Conservation (phyloP, 352 stramenopile genomes). For the Phytophthora europaea region DNA sequence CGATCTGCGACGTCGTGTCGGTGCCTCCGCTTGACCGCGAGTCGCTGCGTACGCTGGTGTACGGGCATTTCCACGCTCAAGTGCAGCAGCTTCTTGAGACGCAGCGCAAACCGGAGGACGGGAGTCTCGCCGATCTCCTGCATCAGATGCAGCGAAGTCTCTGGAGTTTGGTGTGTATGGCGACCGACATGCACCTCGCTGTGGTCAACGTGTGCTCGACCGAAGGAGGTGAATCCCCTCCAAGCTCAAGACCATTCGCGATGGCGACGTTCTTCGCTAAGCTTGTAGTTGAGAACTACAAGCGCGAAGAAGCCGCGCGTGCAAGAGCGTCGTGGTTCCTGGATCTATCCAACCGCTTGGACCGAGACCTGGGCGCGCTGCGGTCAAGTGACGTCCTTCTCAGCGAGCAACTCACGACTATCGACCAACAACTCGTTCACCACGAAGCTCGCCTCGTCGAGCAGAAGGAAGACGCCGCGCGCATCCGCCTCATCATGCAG, state of each 20-base stretch:
- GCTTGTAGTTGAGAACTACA: conserved; percentile 26
- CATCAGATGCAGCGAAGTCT: conserved; percentile 47
- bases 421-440: conserved; percentile 39
- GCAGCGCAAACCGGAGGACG: not conserved
- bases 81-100: conserved; percentile 32
- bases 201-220: conserved; percentile 5
- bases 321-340: conserved; percentile 36
- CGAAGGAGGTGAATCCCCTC: conserved; percentile 3
- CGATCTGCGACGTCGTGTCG: conserved; percentile 41
- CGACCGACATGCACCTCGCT: conserved; percentile 44
- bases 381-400: conserved; percentile 34
- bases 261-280: conserved; percentile 38
- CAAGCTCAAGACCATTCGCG: conserved; percentile 16
- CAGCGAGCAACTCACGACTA: conserved; percentile 23
- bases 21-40: conserved; percentile 33
- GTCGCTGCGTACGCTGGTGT: conserved; percentile 46
- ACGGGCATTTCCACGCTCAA: conserved; percentile 59
- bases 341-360: conserved; percentile 30
- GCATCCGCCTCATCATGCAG: conserved; percentile 66
- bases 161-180: conserved; percentile 47
- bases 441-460: conserved; percentile 41
- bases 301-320: conserved; percentile 29
- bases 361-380: conserved; percentile 29
- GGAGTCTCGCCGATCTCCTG: conserved; percentile 42
- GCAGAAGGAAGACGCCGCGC: conserved; percentile 55